A percentile compares a stretch with the other conserved stretches of the same genome.
Conservation (phyloP, 1,284 basidiomycete species). For the Ceratobasidium sp. region DNA sequence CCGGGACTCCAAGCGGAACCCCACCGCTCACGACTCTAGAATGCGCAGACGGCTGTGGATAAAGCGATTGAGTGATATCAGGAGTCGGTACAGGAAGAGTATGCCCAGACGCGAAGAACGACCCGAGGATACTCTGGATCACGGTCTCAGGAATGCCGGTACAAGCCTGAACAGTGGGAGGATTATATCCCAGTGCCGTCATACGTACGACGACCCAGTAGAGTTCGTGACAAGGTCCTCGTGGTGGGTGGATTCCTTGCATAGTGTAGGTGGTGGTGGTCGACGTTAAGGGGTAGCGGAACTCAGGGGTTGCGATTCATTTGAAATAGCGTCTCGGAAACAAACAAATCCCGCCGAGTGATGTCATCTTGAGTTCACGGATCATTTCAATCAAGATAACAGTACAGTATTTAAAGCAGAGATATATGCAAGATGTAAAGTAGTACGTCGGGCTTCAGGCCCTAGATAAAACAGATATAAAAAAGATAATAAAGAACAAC, state of each 20-base stretch:
- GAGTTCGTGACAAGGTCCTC: neutral
- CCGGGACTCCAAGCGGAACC: neutral
- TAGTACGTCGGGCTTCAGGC: no score
- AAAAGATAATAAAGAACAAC: neutral
- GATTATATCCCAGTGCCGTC: constrained; percentile 8
- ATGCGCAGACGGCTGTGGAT: neutral
- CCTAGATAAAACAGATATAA: neutral
- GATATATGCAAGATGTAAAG: no score
- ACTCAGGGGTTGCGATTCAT: neutral
- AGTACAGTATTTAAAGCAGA: no score
- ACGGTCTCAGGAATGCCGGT: neutral
- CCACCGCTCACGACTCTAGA: no score
- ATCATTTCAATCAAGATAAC: no score
- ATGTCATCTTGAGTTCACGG: no score
- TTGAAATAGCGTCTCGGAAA: neutral
- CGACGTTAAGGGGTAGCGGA: neutral
- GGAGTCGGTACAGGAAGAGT: neutral
- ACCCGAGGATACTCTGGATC: neutral
- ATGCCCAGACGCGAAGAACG: constrained; percentile 1
- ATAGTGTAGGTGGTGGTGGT: neutral
- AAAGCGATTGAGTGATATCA: neutral
- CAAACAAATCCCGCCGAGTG: neutral
- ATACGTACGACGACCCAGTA: neutral
- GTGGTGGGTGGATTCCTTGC: neutral
- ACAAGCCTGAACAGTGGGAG: neutral